Percentiles rank a stretch among this genome's conserved stretches.
Evolutionary conservation across 805 yeast species (phyloP).

Genomic region (Yarrowia hollandica): DNA sequence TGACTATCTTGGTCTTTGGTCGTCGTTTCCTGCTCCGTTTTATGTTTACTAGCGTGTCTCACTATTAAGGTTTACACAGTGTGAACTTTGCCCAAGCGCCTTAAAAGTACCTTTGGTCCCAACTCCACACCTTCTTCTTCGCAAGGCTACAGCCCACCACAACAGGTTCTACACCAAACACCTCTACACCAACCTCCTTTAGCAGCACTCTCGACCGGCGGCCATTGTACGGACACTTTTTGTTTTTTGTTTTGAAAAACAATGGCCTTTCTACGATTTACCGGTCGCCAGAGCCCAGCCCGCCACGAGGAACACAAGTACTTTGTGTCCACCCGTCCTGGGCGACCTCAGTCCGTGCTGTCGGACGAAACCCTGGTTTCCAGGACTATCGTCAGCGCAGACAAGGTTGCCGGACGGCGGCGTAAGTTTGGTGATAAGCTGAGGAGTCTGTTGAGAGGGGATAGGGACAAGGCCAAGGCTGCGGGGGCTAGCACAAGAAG

Average conservation of each 20-base stretch:
- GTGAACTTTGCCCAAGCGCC: constrained; percentile 26
- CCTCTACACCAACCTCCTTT: neutral
- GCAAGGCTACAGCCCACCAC: constrained; percentile 14
- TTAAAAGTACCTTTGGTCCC: constrained; percentile 25
- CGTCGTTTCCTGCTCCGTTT: neutral
- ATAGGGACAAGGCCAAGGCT: constrained; percentile 3
- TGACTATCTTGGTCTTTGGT: too few relatives aligned
- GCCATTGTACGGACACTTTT: neutral
- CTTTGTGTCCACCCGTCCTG: constrained; percentile 28
- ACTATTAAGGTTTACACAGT: constrained; percentile 7
- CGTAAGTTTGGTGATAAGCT: constrained; percentile 28
- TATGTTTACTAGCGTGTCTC: neutral
- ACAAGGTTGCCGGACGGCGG: constrained; percentile 29
- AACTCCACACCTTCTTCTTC: neutral
- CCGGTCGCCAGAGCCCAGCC: constrained; percentile 29
- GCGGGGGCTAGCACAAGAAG: too few relatives aligned
- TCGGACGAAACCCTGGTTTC: constrained; percentile 24
- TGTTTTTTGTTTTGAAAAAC: too few relatives aligned
- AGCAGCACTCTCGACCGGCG: constrained; percentile 28
- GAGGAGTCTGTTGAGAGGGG: constrained; percentile 28
- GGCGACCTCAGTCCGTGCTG: constrained; percentile 17
- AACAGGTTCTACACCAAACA: neutral
- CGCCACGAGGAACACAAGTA: constrained; percentile 28
- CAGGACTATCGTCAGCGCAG: constrained; percentile 24
- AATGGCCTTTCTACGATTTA: constrained; percentile 27